phyloP scores from a whole-genome alignment of 331 rosid genomes.

The Malus hybrid region DNA sequence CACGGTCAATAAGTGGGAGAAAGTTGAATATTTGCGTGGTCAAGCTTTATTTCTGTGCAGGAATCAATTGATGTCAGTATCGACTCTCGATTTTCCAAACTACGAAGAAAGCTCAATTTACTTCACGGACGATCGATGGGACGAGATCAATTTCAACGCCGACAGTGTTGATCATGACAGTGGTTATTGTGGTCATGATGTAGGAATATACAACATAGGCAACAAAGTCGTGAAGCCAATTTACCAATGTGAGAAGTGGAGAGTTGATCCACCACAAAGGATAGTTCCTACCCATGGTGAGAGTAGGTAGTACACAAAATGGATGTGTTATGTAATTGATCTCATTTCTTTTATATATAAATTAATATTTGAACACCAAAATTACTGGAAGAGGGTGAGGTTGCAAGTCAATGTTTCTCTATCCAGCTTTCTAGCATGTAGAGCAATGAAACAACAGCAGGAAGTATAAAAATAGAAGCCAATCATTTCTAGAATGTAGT shows the following conservation, averaged over 20 bases:
- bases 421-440: not conserved
- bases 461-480: not conserved
- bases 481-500: not conserved
- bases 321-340: not conserved
- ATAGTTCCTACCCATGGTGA: too few species aligned
- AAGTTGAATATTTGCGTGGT: not conserved
- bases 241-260: too few species aligned
- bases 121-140: not conserved
- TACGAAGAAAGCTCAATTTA: not conserved
- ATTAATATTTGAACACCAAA: not conserved
- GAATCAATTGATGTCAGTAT: not conserved
- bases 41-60: not conserved
- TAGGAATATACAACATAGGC: too few species aligned
- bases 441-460: not conserved
- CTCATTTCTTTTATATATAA: not conserved
- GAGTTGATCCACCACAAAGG: too few species aligned
- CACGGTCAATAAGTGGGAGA: not conserved
- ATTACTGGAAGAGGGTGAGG: not conserved
- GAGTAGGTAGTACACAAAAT: not conserved
- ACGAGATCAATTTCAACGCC: not conserved
- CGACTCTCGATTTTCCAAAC: not conserved
- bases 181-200: not conserved
- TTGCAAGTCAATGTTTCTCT: not conserved
- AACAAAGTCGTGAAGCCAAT: too few species aligned
- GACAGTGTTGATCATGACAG: not conserved